These are phyloP conservation scores for Aegle marmelos DNA, from an alignment of 345 rosid species.

Conservation along the genomic window DNA sequence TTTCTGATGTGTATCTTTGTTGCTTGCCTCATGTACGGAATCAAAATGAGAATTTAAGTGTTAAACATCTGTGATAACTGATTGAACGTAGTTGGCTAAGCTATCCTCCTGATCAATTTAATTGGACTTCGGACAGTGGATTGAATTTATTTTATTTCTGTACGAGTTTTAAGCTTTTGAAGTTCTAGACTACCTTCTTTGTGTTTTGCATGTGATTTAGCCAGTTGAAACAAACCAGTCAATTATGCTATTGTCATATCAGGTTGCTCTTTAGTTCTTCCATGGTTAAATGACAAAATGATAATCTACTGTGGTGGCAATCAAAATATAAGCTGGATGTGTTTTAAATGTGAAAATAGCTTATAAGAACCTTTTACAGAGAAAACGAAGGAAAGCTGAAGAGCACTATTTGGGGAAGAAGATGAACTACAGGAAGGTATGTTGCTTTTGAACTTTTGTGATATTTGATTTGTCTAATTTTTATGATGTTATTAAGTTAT, in stretches of 20 bases:
- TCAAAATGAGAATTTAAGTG: not conserved
- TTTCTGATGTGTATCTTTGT: not conserved
- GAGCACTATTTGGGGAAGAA: slow-evolving; percentile 61
- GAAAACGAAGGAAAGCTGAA: slow-evolving; percentile 85
- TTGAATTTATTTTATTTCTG: not conserved
- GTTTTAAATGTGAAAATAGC: not conserved
- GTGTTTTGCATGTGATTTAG: not conserved
- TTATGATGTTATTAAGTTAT: not conserved
- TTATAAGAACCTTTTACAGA: slow-evolving; percentile 42
- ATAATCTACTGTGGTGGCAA: not conserved
- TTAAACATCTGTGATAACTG: not conserved
- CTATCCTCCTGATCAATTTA: not conserved
- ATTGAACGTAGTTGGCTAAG: not conserved
- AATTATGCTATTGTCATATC: not conserved
- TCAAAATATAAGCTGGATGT: not conserved
- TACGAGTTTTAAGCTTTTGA: not conserved
- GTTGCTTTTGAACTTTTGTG: slow-evolving; percentile 5
- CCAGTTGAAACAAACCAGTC: not conserved
- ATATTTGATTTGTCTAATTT: not conserved
- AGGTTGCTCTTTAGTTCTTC: not conserved
- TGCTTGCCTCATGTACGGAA: not conserved
- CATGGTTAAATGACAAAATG: not conserved
- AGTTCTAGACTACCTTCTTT: not conserved
- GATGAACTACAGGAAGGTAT: slow-evolving; percentile 64
- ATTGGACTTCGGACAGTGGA: not conserved